Conservation (phyloP, 2,329 filamentous ascomycete species). For the Aspergillus eucalypticola region DNA sequence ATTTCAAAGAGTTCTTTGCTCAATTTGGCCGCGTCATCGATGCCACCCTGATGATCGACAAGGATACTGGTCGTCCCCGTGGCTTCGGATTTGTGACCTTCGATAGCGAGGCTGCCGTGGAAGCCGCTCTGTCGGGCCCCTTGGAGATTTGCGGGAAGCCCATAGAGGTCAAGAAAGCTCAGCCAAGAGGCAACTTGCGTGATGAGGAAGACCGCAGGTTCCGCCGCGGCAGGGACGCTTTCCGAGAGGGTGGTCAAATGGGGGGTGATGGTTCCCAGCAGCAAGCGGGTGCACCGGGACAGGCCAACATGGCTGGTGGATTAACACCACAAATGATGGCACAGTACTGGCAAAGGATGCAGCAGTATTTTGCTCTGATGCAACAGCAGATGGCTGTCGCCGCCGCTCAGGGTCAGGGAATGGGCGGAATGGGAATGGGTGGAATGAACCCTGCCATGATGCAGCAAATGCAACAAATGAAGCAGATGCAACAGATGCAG, state of each 20-base stretch:
- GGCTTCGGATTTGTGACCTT: conserved; percentile 99
- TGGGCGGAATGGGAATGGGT: conserved; percentile 59
- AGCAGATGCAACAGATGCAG: conserved; percentile 55
- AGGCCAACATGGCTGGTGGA: conserved; percentile 51
- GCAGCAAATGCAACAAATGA: conserved; percentile 68
- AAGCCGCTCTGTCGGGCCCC: conserved; percentile 79
- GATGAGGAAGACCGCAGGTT: conserved; percentile 76
- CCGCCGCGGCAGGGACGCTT: conserved; percentile 43
- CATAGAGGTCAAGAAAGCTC: conserved; percentile 97
- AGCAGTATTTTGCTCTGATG: conserved; percentile 95
- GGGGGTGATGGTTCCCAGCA: conserved; percentile 45
- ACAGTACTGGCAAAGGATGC: conserved; percentile 97
- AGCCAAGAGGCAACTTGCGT: conserved; percentile 89
- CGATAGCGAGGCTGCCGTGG: conserved; percentile 91
- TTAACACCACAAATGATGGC: conserved; percentile 98
- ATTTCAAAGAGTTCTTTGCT: conserved; percentile 95
- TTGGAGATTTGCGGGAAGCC: conserved; percentile 93
- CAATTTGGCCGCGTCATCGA: conserved; percentile 96
- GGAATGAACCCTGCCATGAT: conserved; percentile 74
- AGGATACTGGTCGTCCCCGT: conserved; percentile 93
- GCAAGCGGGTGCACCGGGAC: conserved; percentile 48
- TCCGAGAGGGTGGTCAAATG: conserved; percentile 42
- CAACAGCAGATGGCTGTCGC: conserved; percentile 77
- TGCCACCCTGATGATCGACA: conserved; percentile 99
- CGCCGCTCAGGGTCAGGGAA: conserved; percentile 44